Evolutionary conservation across 352 stramenopile species (phyloP).

Genomic region (Phytophthora fragariae): DNA sequence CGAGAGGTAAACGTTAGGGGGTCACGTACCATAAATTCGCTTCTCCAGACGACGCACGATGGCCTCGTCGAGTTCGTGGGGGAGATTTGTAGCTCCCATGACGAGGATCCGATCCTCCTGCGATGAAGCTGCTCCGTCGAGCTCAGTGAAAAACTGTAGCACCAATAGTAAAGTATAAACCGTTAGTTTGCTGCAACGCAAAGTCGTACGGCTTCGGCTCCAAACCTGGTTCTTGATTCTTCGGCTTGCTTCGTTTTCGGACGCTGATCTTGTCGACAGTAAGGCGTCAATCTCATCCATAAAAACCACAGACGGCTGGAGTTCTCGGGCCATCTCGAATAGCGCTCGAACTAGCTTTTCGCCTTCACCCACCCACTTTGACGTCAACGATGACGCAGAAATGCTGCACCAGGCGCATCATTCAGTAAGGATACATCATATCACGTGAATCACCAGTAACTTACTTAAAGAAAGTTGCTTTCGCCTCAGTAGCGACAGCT

Average conservation of each 20-base stretch:
- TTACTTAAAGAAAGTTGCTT: constrained; percentile 88
- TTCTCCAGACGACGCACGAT: constrained; percentile 89
- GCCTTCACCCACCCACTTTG: constrained; percentile 91
- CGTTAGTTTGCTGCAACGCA: constrained; percentile 1
- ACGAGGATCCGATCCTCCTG: constrained; percentile 85
- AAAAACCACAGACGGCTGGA: constrained; percentile 89
- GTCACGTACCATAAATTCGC: constrained; percentile 83
- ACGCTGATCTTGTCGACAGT: constrained; percentile 72
- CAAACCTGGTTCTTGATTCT: constrained; percentile 91
- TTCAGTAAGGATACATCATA: constrained; percentile 5
- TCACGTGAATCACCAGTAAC: neutral
- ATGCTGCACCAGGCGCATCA: constrained; percentile 56
- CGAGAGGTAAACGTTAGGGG: neutral
- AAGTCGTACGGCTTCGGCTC: neutral
- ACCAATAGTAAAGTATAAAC: neutral
- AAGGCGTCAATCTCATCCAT: constrained; percentile 92
- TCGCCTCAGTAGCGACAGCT: constrained; percentile 82
- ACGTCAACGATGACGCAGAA: constrained; percentile 89
- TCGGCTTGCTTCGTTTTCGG: constrained; percentile 88
- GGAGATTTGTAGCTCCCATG: constrained; percentile 90
- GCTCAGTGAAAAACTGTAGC: constrained; percentile 86
- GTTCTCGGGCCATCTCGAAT: constrained; percentile 91
- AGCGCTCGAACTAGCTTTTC: constrained; percentile 96
- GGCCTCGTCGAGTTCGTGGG: constrained; percentile 87
- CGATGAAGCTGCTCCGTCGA: constrained; percentile 81